Conservation (phyloP, 352 stramenopile genomes). For the Pelagophyceae sp. region DNA sequence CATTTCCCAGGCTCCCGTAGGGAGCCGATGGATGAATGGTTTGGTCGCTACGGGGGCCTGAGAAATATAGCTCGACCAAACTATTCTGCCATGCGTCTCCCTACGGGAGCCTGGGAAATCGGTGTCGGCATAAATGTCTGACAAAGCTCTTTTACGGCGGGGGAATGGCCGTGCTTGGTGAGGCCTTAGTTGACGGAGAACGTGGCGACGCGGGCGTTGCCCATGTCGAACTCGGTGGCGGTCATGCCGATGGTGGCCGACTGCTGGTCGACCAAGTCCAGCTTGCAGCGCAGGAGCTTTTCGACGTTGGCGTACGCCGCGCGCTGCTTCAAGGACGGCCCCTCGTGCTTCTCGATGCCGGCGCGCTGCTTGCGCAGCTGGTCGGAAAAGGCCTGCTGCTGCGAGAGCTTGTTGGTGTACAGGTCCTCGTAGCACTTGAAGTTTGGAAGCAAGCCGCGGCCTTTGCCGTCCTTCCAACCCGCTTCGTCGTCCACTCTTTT, state of each 20-base stretch:
- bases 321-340: conserved; percentile 60
- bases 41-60: too few species aligned
- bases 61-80: too few species aligned
- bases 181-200: not conserved
- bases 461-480: conserved; percentile 66
- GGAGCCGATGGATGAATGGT: too few species aligned
- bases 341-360: conserved; percentile 64
- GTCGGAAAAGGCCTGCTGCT: conserved; percentile 76
- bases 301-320: conserved; percentile 70
- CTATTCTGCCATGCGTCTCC: too few species aligned
- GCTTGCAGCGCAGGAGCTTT: conserved; percentile 63
- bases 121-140: too few species aligned
- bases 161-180: too few species aligned
- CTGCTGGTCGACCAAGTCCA: conserved; percentile 27
- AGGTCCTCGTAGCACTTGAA: conserved; percentile 74
- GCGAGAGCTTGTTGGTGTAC: conserved; percentile 75
- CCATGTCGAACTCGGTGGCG: conserved; percentile 2
- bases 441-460: conserved; percentile 58
- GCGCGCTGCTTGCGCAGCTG: conserved; percentile 77
- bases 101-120: too few species aligned
- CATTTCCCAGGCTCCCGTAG: too few species aligned
- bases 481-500: conserved; percentile 72
- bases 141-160: too few species aligned
- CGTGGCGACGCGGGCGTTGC: not conserved
- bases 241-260: not conserved